Evolutionary conservation across 176 grass and related monocot species (phyloP), one percentile per base, ranked within the genome.

Genomic region (Cenchrus purpureus): DNA sequence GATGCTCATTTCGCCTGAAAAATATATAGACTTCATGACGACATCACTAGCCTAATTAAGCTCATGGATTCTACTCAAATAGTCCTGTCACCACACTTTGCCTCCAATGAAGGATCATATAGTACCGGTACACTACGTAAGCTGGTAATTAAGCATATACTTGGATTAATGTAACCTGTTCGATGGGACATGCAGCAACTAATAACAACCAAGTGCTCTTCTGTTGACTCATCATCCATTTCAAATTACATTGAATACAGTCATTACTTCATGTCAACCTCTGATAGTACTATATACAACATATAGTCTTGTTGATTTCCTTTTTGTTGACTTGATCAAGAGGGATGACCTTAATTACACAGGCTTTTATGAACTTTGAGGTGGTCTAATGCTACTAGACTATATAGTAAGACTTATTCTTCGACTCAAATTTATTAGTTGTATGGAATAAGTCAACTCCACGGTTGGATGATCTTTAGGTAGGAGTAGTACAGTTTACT

Each of bases 301-400:
- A 45, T 2, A 45, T 45, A 73, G 25, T 74, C 25, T 16, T 67
- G 7, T 51, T 29, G 1, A 16, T 53, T 37, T 77, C n/a, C 56
- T 19, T 46, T 14, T 37, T 10, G 62, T 40, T 67, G 85, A 81
- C 69, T 58, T 65, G 49, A 79, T 86, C 45, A 56, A 46, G n/a
- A 54, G 17, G 17, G 55, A 73, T 22, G 42, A 50, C 54, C 14
- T 49, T 59, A 32, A 32, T 32, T 32, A 56, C 20, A 65, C 17
- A 16, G 46, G 20, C 12, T 55, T 84, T 84, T 71, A 68, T 63
- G 44, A 61, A 63, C 44, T 52, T 79, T 86, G 76, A 86, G 25
- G 34, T 22, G 16, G 69, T 74, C 68, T 13, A 29, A 61, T 53
- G 65, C 43, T 54, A 31, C 15, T 66, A 52, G 45, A 51, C 48